Evolutionary conservation across 345 rosid genomes (phyloP).

Genomic region (Ricinus communis): DNA sequence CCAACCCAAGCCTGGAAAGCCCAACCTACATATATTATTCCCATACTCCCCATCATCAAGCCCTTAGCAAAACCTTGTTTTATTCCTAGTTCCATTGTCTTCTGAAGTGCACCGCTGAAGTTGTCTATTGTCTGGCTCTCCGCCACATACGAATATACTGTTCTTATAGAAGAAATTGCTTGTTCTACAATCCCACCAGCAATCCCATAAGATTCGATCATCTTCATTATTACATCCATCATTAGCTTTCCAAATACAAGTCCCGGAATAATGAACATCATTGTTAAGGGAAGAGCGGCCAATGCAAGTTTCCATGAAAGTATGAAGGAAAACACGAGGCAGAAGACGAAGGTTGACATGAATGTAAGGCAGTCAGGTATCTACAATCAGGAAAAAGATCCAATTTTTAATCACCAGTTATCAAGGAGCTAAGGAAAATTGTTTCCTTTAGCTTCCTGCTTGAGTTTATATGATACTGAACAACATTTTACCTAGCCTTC

Average conservation of each 20-base stretch:
- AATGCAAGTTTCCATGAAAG: slow-evolving; percentile 61
- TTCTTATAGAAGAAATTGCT: slow-evolving; percentile 63
- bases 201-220: slow-evolving; percentile 52
- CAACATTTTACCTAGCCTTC: too few relatives aligned
- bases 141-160: slow-evolving; percentile 59
- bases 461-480: background rate
- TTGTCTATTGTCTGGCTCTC: slow-evolving; percentile 45
- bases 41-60: slow-evolving; percentile 71
- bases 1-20: slow-evolving; percentile 68
- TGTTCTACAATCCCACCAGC: slow-evolving; percentile 75
- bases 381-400: slow-evolving; percentile 30
- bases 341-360: slow-evolving; percentile 52
- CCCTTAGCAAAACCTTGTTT: slow-evolving; percentile 67
- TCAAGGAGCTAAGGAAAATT: background rate
- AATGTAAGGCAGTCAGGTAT: slow-evolving; percentile 55
- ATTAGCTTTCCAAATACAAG: slow-evolving; percentile 63
- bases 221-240: slow-evolving; percentile 60
- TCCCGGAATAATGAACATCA: slow-evolving; percentile 56
- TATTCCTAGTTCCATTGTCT: slow-evolving; percentile 50
- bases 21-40: slow-evolving; percentile 62
- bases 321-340: slow-evolving; percentile 47
- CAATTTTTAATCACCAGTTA: background rate
- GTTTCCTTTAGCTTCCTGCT: background rate
- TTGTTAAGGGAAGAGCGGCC: slow-evolving; percentile 54
- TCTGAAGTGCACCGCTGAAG: slow-evolving; percentile 52